Percentiles rank a stretch among this genome's conserved stretches.
Evolutionary conservation across 306 rosid species (phyloP).

Genomic region (Citrullus amarus): DNA sequence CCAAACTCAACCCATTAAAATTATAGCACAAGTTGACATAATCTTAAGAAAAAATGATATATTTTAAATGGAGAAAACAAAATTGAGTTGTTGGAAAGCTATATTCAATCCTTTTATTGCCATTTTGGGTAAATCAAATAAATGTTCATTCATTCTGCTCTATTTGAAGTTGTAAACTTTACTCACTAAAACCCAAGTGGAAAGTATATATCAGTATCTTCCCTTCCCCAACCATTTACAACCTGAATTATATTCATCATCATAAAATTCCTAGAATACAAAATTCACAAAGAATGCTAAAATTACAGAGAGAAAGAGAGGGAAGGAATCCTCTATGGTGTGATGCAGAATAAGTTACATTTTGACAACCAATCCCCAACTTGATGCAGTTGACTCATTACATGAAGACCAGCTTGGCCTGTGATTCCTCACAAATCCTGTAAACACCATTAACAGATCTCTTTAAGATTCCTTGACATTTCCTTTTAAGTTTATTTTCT

Average conservation of each 20-base stretch:
- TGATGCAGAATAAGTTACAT: conserved; percentile 3
- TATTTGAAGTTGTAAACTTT: background rate
- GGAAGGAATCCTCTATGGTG: background rate
- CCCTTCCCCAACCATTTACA: conserved; percentile 1
- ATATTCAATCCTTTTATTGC: background rate
- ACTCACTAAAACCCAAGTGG: background rate
- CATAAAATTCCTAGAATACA: background rate
- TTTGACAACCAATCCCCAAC: background rate
- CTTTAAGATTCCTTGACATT: background rate
- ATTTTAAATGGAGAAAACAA: background rate
- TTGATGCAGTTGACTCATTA: background rate
- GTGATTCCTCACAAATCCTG: background rate
- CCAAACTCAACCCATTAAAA: background rate
- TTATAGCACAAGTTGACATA: background rate
- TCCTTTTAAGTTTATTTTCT: background rate
- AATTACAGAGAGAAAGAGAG: background rate
- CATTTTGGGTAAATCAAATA: background rate
- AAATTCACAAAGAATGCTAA: background rate
- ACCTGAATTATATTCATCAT: background rate
- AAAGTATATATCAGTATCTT: background rate
- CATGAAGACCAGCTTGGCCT: background rate
- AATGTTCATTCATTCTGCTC: background rate
- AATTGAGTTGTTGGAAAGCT: background rate
- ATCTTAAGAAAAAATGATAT: background rate
- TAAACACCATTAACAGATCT: conserved; percentile 1